A percentile compares a stretch with the other conserved stretches of the same genome.
phyloP scores from a whole-genome alignment of 306 rosid species.

The Bauhinia variegata region DNA sequence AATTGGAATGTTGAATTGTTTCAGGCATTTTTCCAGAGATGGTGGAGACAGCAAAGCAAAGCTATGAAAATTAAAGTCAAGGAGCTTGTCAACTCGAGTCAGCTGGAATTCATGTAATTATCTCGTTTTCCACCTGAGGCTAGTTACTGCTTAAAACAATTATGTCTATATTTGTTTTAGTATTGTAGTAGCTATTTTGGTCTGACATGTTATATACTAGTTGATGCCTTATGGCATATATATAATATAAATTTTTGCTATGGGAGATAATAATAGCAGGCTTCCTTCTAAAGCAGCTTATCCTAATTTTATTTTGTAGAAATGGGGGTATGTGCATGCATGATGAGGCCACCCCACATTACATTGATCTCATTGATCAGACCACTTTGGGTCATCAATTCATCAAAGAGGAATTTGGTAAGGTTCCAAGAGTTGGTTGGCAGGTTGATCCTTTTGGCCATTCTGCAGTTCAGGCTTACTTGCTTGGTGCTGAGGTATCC shows the following conservation, averaged over 20 bases:
- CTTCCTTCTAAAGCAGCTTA: too few relatives aligned
- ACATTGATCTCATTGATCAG: conserved; percentile 84
- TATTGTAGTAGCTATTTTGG: neutral
- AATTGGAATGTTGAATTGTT: conserved; percentile 20
- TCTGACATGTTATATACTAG: neutral
- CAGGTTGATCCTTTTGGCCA: conserved; percentile 89
- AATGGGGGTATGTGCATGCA: conserved; percentile 92
- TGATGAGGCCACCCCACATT: conserved; percentile 86
- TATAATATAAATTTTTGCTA: neutral
- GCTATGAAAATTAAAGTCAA: conserved; percentile 63
- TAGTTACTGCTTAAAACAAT: conserved; percentile 8
- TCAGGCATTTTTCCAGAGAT: conserved; percentile 82
- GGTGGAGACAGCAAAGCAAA: conserved; percentile 88
- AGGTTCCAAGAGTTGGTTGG: conserved; percentile 86
- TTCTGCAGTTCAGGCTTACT: conserved; percentile 87
- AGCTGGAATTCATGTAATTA: conserved; percentile 80
- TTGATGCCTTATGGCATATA: conserved; percentile 17
- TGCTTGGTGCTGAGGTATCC: conserved; percentile 80
- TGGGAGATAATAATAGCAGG: too few relatives aligned
- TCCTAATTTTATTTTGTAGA: conserved; percentile 42
- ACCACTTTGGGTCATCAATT: conserved; percentile 78
- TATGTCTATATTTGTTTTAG: conserved; percentile 7
- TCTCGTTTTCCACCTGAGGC: conserved; percentile 9
- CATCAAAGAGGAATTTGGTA: conserved; percentile 63
- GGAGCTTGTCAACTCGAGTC: conserved; percentile 76